Evolutionary conservation across 306 rosid genomes (phyloP), one percentile per base, ranked within the genome.

Genomic region (Psophocarpus tetragonolobus): DNA sequence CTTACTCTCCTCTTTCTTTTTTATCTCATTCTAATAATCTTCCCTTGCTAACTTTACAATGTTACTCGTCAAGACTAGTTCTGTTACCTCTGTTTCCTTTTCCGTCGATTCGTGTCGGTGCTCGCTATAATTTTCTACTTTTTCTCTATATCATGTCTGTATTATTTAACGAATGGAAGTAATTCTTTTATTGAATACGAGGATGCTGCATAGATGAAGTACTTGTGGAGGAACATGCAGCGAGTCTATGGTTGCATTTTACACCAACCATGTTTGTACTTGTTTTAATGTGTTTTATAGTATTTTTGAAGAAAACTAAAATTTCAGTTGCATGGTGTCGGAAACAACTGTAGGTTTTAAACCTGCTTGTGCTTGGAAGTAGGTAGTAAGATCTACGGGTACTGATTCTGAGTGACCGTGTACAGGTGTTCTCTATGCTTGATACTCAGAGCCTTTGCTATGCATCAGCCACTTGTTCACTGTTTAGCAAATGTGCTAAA

Each of bases 371-470:
- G 69, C 35, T 9, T 29, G 29, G 83, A 71, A 71, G 36, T 39
- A 4, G 18, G 17, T 3, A n/a, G 68, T 73, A 48, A 30, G 17
- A 20, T 56, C 26, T 75, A 62, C 33, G 82, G 45, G 47, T 68
- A 60, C 47, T 84, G 80, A 84, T 57, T 61, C 38, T n/a, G 21
- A 76, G 54, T 54, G 23, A 20, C 77, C 58, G 50, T 77, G 42
- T 84, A 35, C 87, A 95, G 99, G 97, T 95, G 1, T 95, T 95
- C 74, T 95, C 98, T 35, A 85, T 88, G 97, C 97, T 95, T 15
- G 98, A 95, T 81, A 91, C 96, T 9, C 97, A 91, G 80, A 95
- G 96, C 80, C 87, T 92, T 30, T 92, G 98, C 88, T 80, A 87
- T 84, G 96, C 92, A 6, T 91, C 97, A 0, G 97, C 97, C 77